phyloP scores from a whole-genome alignment of 1,139 yeast species.

The Pichia terricola region DNA sequence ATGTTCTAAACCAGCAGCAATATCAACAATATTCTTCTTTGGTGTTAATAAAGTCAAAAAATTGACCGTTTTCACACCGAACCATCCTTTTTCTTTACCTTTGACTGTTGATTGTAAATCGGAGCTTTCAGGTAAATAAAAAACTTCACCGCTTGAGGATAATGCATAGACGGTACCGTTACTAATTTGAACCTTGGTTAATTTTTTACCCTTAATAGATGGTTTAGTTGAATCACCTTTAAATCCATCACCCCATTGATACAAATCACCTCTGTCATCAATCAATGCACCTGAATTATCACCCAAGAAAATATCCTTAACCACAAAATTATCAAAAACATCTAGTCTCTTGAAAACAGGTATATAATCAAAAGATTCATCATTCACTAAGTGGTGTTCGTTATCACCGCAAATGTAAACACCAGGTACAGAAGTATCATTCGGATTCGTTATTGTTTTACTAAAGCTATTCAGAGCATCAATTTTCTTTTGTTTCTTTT shows the following conservation, averaged over 20 bases:
- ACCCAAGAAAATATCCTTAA: conserved; percentile 49
- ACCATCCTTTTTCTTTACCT: conserved; percentile 13
- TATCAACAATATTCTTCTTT: conserved; percentile 29
- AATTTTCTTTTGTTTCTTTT: conserved; percentile 15
- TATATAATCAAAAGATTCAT: conserved; percentile 36
- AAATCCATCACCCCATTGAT: conserved; percentile 50
- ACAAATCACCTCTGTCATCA: conserved; percentile 62
- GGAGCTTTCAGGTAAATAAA: conserved; percentile 37
- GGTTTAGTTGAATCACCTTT: conserved; percentile 18
- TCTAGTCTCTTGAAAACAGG: conserved; percentile 37
- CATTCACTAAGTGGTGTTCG: conserved; percentile 32
- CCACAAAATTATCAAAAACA: conserved; percentile 51
- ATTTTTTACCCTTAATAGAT: conserved; percentile 38
- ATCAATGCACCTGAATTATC: conserved; percentile 53
- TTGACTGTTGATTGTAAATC: conserved; percentile 14
- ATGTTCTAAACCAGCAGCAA: conserved; percentile 58
- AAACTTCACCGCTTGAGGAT: conserved; percentile 41
- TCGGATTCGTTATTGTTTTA: conserved; percentile 21
- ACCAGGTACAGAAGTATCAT: conserved; percentile 36
- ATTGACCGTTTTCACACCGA: conserved; percentile 10
- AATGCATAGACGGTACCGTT: conserved; percentile 51
- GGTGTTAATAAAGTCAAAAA: conserved; percentile 15
- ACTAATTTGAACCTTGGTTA: conserved; percentile 40
- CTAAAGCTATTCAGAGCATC: conserved; percentile 13
- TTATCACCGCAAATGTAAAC: conserved; percentile 46